Conservation (phyloP, 2,329 filamentous ascomycete genomes). For the Phyllosticta citrichinensis region DNA sequence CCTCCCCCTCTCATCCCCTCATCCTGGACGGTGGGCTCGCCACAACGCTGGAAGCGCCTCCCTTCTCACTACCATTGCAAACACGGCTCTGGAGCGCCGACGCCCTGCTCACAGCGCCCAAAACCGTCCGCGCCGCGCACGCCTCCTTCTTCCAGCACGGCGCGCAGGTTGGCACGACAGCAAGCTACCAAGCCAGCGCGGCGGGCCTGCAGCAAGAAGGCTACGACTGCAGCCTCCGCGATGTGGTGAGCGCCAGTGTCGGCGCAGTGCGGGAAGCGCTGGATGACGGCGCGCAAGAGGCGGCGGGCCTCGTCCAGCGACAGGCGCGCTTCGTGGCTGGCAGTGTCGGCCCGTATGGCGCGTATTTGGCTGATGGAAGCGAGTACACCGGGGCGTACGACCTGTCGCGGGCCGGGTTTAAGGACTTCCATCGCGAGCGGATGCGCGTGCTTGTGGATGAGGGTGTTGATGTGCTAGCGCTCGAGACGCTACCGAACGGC, state of each 20-base stretch:
- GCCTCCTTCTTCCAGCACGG: conserved; percentile 35
- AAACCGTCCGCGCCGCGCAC: conserved; percentile 34
- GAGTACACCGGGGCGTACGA: conserved; percentile 38
- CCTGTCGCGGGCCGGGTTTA: conserved; percentile 22
- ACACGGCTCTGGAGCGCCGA: conserved; percentile 37
- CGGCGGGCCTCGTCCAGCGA: not conserved
- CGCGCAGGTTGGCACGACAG: conserved; percentile 38
- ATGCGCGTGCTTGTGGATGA: conserved; percentile 32
- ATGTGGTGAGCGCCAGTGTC: conserved; percentile 15
- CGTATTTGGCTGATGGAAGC: conserved; percentile 36
- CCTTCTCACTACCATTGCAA: conserved; percentile 32
- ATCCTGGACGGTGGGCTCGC: conserved; percentile 39
- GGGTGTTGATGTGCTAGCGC: conserved; percentile 34
- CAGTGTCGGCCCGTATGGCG: conserved; percentile 39
- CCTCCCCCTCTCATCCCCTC: conserved; percentile 13
- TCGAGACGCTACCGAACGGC: conserved; percentile 36
- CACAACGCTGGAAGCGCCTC: conserved; percentile 34
- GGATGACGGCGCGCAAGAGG: not conserved
- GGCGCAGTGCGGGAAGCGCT: conserved; percentile 1
- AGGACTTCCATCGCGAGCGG: conserved; percentile 34
- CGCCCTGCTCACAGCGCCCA: conserved; percentile 29
- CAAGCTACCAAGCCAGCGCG: conserved; percentile 38
- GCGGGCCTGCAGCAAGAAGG: conserved; percentile 29
- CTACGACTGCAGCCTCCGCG: not conserved
- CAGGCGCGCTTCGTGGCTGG: conserved; percentile 29